phyloP scores from a whole-genome alignment of 2,329 filamentous ascomycete genomes.

The Achaetomium macrosporum region DNA sequence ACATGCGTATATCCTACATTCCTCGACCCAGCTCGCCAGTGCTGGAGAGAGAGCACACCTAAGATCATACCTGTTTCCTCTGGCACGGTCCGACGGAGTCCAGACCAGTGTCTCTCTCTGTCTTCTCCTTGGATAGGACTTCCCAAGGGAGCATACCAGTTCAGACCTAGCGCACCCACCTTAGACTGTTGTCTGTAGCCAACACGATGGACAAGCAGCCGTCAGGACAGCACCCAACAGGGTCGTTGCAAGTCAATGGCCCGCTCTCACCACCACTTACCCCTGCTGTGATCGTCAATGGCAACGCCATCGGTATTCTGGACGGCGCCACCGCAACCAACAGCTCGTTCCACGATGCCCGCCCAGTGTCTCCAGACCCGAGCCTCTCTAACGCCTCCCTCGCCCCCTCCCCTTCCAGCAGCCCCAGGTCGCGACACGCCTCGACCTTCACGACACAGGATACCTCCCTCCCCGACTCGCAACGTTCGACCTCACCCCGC shows the following conservation, averaged over 20 bases:
- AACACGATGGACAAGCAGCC: conserved; percentile 15
- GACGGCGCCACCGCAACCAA: not conserved
- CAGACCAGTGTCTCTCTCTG: not conserved
- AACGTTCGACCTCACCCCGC: conserved; percentile 8
- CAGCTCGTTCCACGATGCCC: not conserved
- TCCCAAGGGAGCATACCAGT: not conserved
- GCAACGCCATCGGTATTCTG: conserved; percentile 8
- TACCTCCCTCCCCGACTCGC: conserved; percentile 7
- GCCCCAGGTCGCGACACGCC: not conserved
- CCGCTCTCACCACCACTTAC: conserved; percentile 22
- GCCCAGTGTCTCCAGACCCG: conserved; percentile 7
- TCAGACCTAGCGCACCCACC: not conserved
- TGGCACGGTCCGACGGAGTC: not conserved
- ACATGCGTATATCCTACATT: not conserved
- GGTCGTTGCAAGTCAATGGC: conserved; percentile 16
- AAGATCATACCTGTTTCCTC: not conserved
- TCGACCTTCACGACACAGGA: conserved; percentile 2
- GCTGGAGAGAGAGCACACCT: not conserved
- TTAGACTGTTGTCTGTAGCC: not conserved
- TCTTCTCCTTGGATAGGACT: not conserved
- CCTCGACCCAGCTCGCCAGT: not conserved
- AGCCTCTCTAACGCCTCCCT: conserved; percentile 3
- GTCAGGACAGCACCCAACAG: conserved; percentile 1
- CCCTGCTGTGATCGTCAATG: conserved; percentile 13
- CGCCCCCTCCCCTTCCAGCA: not conserved